Evolutionary conservation across 331 rosid species (phyloP).

Genomic region (Spiraea crenata): DNA sequence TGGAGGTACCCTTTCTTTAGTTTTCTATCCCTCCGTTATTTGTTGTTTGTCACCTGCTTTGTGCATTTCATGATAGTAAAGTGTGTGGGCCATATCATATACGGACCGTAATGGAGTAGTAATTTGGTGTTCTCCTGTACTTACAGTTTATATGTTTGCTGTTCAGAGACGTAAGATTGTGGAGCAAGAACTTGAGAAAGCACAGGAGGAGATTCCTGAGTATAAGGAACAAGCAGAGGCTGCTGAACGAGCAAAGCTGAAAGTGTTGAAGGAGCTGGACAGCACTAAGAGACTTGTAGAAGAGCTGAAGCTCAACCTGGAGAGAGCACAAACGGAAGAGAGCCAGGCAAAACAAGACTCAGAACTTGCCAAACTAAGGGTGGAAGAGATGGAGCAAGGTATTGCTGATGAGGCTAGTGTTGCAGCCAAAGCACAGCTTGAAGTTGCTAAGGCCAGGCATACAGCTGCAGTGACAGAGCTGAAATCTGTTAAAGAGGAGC

Average conservation of each 20-base stretch:
- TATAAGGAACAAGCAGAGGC: slow-evolving; percentile 54
- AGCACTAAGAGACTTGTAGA: slow-evolving; percentile 77
- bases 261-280: slow-evolving; percentile 70
- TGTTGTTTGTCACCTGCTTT: background rate
- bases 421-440: slow-evolving; percentile 96
- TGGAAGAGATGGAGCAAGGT: slow-evolving; percentile 97
- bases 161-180: slow-evolving; percentile 68
- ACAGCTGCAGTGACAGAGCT: slow-evolving; percentile 73
- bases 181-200: slow-evolving; percentile 75
- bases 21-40: slow-evolving; percentile 2
- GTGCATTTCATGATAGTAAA: background rate
- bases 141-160: slow-evolving; percentile 19
- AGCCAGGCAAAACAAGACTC: slow-evolving; percentile 92
- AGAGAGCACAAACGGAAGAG: slow-evolving; percentile 92
- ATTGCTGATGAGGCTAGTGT: slow-evolving; percentile 80
- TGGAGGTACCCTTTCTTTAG: slow-evolving; percentile 56
- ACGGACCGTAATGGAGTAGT: background rate
- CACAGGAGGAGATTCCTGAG: slow-evolving; percentile 66
- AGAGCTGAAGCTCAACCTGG: slow-evolving; percentile 78
- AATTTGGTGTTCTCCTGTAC: background rate
- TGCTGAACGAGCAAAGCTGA: slow-evolving; percentile 51
- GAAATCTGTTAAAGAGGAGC: slow-evolving; percentile 71
- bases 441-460: slow-evolving; percentile 87
- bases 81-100: background rate
- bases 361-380: slow-evolving; percentile 90